These are phyloP conservation scores for Citrus unshiu DNA, from an alignment of 345 rosid species.

Conservation along the genomic window DNA sequence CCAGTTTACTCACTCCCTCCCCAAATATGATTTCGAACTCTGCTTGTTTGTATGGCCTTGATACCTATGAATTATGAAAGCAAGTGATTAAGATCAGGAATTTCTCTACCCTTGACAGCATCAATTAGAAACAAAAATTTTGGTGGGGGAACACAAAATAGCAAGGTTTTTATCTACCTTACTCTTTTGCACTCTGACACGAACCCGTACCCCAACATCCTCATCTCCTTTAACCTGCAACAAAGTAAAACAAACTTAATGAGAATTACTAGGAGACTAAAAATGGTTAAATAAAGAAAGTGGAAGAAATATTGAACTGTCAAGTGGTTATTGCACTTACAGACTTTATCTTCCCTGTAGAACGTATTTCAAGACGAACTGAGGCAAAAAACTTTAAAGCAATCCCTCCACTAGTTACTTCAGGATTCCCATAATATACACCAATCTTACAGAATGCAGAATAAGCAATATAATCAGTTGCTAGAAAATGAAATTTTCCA, in stretches of 20 bases:
- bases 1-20: conserved; percentile 95
- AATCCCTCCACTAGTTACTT: conserved; percentile 96
- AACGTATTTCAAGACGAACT: conserved; percentile 87
- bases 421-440: conserved; percentile 96
- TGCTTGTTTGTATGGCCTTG: conserved; percentile 94
- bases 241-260: background rate
- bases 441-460: conserved; percentile 58
- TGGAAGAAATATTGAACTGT: background rate
- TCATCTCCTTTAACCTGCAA: conserved; percentile 86
- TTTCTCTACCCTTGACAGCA: background rate
- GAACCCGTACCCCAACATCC: conserved; percentile 85
- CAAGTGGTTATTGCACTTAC: conserved; percentile 43
- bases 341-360: conserved; percentile 96
- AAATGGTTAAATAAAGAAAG: conserved; percentile 12
- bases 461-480: conserved; percentile 18
- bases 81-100: background rate
- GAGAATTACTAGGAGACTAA: conserved; percentile 1
- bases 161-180: conserved; percentile 48
- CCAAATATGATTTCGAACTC: conserved; percentile 95
- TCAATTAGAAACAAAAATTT: background rate
- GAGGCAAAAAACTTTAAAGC: conserved; percentile 95
- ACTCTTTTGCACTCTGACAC: conserved; percentile 95
- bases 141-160: background rate
- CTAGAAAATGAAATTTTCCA: background rate
- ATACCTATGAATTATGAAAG: conserved; percentile 63